Evolutionary conservation across 1,139 yeast species (phyloP), one percentile per base, ranked within the genome.

Genomic region (Pichia sp.): DNA sequence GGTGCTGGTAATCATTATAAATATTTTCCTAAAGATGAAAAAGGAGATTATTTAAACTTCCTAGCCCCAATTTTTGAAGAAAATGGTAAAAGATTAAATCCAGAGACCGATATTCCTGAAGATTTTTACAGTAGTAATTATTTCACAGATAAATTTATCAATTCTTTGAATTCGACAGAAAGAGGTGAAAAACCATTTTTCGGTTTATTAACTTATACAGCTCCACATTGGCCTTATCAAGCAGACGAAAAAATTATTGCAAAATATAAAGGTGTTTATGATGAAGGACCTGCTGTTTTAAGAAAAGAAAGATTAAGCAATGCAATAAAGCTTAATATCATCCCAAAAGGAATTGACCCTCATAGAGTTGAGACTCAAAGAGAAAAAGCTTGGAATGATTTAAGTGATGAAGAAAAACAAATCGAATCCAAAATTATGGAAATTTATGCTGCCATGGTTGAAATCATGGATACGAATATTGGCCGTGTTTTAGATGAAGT

Each of bases 161-260:
- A 69, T 39, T 68, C 60, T 40, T 56, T 71, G 43, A 51, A 62
- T 7, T 59, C 65, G 29, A 61, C 63, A 12, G 50, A 47, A 1
- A 56, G 73, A 39, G 49, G 55, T 3, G 70, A 60, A 12, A 59
- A 70, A 50, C 82, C 82, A 8, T 77, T 74, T 50, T 73, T 75
- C 51, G 79, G 78, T 2, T 60, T 67, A 39, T 59, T 76, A 46
- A 75, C 82, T 2, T 76, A 73, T 51, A 75, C 80, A 4, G 81
- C 82, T 1, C 82, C 82, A 3, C 82, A 76, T 56, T 77, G 82
- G 82, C 82, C 82, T 7, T 67, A 69, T 48, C 82, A 76, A 59
- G 82, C 82, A 0, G 80, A 79, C 2, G 59, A 60, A 38, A 73
- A 73, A 7, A 55, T 65, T 23, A 67, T 74, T 46, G 66, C 60